phyloP scores from a whole-genome alignment of 148 eudicot genomes.

The Rhododendron simsii region DNA sequence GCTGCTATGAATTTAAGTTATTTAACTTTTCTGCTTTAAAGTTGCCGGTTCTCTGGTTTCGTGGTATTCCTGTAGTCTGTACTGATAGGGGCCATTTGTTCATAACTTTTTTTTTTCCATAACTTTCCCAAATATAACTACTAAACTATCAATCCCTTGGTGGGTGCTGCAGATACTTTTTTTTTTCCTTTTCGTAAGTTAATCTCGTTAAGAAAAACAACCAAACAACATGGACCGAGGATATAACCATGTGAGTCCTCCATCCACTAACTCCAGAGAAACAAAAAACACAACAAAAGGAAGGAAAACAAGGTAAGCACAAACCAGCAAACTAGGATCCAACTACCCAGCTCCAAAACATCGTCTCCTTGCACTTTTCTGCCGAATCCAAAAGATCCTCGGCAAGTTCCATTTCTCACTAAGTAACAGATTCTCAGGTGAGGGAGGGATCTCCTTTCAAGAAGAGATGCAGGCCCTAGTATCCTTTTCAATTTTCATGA shows the following conservation, averaged over 20 bases:
- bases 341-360: background rate
- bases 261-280: background rate
- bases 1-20: background rate
- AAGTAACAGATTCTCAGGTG: background rate
- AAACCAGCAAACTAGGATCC: background rate
- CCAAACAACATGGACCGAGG: background rate
- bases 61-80: background rate
- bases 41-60: background rate
- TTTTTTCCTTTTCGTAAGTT: background rate
- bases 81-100: background rate
- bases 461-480: background rate
- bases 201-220: background rate
- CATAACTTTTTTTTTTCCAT: background rate
- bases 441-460: background rate
- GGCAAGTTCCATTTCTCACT: background rate
- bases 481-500: background rate
- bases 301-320: background rate
- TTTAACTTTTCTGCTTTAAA: background rate
- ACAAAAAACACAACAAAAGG: background rate
- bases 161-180: background rate
- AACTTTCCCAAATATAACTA: background rate
- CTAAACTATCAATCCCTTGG: background rate
- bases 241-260: background rate
- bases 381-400: background rate
- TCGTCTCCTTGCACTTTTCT: background rate